Evolutionary conservation across 2,329 filamentous ascomycete genomes (phyloP).

Genomic region (Daldinia sp.): DNA sequence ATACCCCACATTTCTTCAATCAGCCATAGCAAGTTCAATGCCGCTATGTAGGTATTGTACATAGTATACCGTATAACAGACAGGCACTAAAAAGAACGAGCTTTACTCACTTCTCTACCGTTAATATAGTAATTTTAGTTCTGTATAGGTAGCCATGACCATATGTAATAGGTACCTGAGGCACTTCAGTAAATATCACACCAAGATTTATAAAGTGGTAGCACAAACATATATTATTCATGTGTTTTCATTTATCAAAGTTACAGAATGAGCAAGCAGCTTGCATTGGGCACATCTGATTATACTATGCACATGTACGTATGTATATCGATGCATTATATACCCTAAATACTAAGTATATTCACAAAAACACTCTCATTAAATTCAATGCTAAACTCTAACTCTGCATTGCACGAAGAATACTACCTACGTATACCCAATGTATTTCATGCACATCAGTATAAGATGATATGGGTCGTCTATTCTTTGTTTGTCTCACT

Average conservation of each 20-base stretch:
- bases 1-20: constrained; percentile 4
- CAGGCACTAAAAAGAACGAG: too few relatives aligned
- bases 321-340: neutral
- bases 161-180: neutral
- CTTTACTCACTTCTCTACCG: too few relatives aligned
- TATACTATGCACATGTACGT: too few relatives aligned
- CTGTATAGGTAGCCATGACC: too few relatives aligned
- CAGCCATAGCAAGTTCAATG: neutral
- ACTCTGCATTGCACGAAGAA: neutral
- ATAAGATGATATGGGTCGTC: neutral
- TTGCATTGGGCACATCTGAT: neutral
- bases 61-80: too few relatives aligned
- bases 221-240: too few relatives aligned
- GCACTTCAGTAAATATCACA: neutral
- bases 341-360: neutral
- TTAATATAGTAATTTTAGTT: too few relatives aligned
- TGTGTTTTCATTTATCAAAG: neutral
- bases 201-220: too few relatives aligned
- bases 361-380: neutral
- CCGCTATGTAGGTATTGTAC: neutral
- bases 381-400: neutral
- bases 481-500: constrained; percentile 10
- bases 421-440: neutral
- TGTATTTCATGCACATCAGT: neutral
- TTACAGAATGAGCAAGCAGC: neutral